phyloP scores from a whole-genome alignment of 2,329 filamentous ascomycete species.

The Sordariomycetes sp. region DNA sequence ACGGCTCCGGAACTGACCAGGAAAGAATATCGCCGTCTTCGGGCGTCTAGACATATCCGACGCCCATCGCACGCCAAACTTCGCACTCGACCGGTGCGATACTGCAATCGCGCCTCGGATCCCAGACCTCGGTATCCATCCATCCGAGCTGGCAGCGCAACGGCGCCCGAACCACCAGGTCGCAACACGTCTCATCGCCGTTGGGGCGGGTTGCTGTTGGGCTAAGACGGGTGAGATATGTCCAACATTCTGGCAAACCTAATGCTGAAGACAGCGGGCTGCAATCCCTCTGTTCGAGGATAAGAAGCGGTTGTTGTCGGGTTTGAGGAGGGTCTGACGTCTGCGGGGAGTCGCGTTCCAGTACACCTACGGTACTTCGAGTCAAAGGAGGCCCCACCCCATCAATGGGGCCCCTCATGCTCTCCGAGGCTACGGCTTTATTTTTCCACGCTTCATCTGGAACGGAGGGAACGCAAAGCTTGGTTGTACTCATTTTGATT shows the following conservation, averaged over 20 bases:
- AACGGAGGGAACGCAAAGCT: no score
- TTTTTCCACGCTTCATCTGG: no score
- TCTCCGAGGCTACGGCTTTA: no score
- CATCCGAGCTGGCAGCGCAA: conserved; percentile 10
- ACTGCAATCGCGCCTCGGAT: no score
- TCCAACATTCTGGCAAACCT: neutral
- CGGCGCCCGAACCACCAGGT: conserved; percentile 15
- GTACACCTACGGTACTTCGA: no score
- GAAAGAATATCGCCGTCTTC: conserved; percentile 52
- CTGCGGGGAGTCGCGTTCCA: no score
- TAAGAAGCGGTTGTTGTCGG: neutral
- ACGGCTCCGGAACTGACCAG: conserved; percentile 26
- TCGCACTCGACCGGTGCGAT: no score
- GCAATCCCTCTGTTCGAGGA: no score
- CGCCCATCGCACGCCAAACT: conserved; percentile 11
- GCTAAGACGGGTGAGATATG: neutral
- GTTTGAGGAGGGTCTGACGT: conserved; percentile 1
- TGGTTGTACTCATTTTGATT: no score
- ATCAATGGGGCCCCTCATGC: no score
- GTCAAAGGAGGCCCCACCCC: no score
- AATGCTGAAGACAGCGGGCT: no score
- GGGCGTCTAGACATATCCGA: conserved; percentile 27
- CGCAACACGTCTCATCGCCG: conserved; percentile 17
- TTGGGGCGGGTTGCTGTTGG: neutral
- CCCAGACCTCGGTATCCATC: neutral